A percentile compares a stretch with the other conserved stretches of the same genome.
Evolutionary conservation across 345 rosid genomes (phyloP).

Genomic region (Excoecaria cochinchinensis): DNA sequence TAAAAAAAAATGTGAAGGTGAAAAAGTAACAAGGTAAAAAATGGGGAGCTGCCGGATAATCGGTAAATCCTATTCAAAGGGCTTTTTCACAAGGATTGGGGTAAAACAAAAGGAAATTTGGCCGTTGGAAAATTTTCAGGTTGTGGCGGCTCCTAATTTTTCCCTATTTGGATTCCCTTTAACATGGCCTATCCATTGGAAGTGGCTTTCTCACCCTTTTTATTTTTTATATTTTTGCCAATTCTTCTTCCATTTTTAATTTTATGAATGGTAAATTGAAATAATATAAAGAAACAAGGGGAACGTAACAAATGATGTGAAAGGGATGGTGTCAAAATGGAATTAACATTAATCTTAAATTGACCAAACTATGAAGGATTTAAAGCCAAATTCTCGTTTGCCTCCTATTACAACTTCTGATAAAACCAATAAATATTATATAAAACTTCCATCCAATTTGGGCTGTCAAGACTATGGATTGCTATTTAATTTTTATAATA

Average conservation of each 20-base stretch:
- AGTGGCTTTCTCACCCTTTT: background rate
- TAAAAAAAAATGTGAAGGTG: background rate
- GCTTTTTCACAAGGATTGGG: background rate
- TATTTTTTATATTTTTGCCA: background rate
- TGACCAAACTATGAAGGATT: background rate
- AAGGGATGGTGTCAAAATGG: background rate
- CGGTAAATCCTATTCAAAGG: too few relatives aligned
- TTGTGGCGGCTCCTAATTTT: background rate
- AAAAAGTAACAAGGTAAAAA: background rate
- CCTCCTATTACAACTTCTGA: too few relatives aligned
- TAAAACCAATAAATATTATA: too few relatives aligned
- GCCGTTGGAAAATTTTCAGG: too few relatives aligned
- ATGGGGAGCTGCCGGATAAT: too few relatives aligned
- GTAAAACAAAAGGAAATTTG: background rate
- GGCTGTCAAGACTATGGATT: too few relatives aligned
- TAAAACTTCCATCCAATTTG: too few relatives aligned
- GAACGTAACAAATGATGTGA: background rate
- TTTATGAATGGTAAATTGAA: background rate
- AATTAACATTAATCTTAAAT: background rate
- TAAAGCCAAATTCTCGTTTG: too few relatives aligned
- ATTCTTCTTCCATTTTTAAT: background rate
- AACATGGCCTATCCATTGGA: background rate
- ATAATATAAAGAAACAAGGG: too few relatives aligned
- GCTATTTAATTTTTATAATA: too few relatives aligned
- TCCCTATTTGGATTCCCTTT: background rate